phyloP scores from a whole-genome alignment of 1,139 yeast genomes.

The Yamadazyma sp. region DNA sequence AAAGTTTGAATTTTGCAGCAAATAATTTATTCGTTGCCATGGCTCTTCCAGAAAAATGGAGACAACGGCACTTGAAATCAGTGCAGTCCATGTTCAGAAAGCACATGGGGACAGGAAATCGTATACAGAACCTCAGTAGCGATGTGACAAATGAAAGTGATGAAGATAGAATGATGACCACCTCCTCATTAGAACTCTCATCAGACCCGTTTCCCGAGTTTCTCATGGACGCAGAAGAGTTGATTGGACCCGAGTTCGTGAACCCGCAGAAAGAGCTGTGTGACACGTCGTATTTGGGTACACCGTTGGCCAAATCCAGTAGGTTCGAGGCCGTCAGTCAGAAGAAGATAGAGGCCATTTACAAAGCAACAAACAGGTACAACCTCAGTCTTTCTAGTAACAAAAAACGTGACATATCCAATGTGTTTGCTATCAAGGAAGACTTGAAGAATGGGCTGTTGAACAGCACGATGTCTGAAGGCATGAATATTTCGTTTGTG shows the following conservation, averaged over 20 bases:
- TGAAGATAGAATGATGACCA: constrained; percentile 11
- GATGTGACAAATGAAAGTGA: constrained; percentile 2
- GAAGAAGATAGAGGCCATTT: constrained; percentile 5
- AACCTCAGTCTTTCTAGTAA: neutral
- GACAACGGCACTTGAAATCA: no score
- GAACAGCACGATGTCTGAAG: neutral
- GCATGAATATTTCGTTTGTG: no score
- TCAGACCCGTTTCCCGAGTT: constrained; percentile 3
- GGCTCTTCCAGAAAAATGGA: no score
- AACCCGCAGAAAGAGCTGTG: no score
- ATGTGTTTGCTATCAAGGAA: neutral
- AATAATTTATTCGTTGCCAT: no score
- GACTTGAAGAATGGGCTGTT: neutral
- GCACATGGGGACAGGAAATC: neutral
- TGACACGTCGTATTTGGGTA: neutral
- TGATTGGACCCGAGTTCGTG: neutral
- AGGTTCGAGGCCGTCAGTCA: constrained; percentile 3
- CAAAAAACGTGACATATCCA: constrained; percentile 1
- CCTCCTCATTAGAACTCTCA: constrained; percentile 9
- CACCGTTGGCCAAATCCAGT: neutral
- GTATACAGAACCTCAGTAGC: neutral
- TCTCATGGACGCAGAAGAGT: neutral
- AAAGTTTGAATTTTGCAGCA: no score
- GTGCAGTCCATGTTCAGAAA: neutral
- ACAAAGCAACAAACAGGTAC: constrained; percentile 1